Evolutionary conservation across 768 basidiomycete species (phyloP).

Genomic region (Infundibulicybe gibba): DNA sequence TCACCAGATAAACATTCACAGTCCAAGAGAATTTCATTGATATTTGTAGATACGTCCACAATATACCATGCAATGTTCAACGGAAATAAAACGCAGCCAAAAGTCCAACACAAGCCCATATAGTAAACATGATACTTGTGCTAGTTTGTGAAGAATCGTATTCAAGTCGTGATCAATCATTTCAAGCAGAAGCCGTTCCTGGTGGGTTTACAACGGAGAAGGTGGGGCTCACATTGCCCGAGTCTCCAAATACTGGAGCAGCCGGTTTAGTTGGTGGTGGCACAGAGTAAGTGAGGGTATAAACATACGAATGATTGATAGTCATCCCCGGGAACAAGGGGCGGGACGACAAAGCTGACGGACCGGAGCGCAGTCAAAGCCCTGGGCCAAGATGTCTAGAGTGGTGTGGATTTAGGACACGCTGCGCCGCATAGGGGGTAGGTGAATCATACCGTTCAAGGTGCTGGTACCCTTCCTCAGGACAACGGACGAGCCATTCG

Average conservation of each 20-base stretch:
- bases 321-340: background rate
- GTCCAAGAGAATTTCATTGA: too few relatives aligned
- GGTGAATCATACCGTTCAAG: background rate
- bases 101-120: too few relatives aligned
- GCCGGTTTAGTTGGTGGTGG: background rate
- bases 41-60: too few relatives aligned
- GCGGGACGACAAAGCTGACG: background rate
- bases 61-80: too few relatives aligned
- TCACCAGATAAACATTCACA: too few relatives aligned
- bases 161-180: too few relatives aligned
- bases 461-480: background rate
- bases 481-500: background rate
- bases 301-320: background rate
- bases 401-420: background rate
- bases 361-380: background rate
- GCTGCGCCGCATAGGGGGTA: background rate
- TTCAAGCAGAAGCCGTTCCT: too few relatives aligned
- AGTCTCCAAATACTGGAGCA: background rate
- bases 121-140: too few relatives aligned
- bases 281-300: too few relatives aligned
- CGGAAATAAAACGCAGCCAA: too few relatives aligned
- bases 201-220: background rate
- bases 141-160: background rate
- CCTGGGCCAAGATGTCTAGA: background rate
- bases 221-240: background rate